These are phyloP conservation scores for Alternaria viburni DNA, from an alignment of 2,329 filamentous ascomycete species.

Conservation along the genomic window DNA sequence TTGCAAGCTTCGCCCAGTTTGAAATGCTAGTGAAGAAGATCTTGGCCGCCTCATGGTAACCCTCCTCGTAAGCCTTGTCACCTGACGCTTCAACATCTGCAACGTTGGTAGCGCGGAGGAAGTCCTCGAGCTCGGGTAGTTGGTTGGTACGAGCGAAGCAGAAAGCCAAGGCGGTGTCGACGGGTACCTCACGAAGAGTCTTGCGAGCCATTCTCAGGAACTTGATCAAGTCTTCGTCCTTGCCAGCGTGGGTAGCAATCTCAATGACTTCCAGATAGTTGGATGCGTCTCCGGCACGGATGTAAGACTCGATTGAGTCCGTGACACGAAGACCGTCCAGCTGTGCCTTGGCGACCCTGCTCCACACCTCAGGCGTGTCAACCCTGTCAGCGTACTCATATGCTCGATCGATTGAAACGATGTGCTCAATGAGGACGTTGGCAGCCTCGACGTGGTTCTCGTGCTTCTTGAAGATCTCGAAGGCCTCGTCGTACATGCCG, in stretches of 20 bases:
- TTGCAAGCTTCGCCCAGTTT: conserved; percentile 99
- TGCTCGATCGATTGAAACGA: conserved; percentile 97
- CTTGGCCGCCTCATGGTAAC: conserved; percentile 93
- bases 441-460: conserved; percentile 85
- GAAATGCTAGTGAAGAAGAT: conserved; percentile 99
- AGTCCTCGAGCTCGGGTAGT: conserved; percentile 92
- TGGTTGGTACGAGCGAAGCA: conserved; percentile 91
- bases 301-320: conserved; percentile 96
- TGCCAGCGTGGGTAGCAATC: conserved; percentile 90
- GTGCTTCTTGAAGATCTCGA: conserved; percentile 98
- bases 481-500: conserved; percentile 93
- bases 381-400: conserved; percentile 95
- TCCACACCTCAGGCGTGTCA: conserved; percentile 95
- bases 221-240: conserved; percentile 97
- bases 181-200: conserved; percentile 88
- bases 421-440: conserved; percentile 91
- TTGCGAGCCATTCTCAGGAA: conserved; percentile 97
- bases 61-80: conserved; percentile 96
- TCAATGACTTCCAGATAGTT: conserved; percentile 98
- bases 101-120: conserved; percentile 90
- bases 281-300: conserved; percentile 88
- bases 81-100: conserved; percentile 95
- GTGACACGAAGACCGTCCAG: conserved; percentile 91
- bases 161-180: conserved; percentile 94
- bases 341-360: conserved; percentile 96